Conservation (phyloP, 139 green algal genomes). For the Chlamydomonas incerta region DNA sequence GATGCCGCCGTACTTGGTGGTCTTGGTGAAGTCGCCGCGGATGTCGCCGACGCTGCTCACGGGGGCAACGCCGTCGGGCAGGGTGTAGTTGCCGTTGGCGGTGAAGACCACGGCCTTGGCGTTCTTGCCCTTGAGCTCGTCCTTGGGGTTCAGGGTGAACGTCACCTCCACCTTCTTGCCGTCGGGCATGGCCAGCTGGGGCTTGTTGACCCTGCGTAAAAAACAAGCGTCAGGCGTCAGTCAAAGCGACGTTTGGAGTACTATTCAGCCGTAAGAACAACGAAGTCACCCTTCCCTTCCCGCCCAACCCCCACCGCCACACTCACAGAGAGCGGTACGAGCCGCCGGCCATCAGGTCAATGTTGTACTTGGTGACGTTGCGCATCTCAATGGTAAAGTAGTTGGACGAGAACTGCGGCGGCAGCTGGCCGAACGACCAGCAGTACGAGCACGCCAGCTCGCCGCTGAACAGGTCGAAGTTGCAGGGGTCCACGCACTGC, state of each 20-base stretch:
- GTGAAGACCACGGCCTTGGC: background rate
- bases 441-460: constrained; percentile 40
- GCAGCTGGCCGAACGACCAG: constrained; percentile 42
- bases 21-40: background rate
- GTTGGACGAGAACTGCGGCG: constrained; percentile 8
- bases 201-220: constrained; percentile 16
- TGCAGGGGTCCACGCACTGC: constrained; percentile 46
- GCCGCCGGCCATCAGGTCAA: constrained; percentile 16
- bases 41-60: no score
- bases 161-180: background rate
- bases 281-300: no score
- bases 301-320: no score
- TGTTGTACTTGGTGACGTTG: constrained; percentile 40
- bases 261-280: no score
- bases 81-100: background rate
- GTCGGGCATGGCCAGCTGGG: background rate
- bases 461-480: constrained; percentile 39
- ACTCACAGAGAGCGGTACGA: constrained; percentile 9
- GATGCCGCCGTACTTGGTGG: constrained; percentile 3
- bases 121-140: background rate
- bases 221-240: no score
- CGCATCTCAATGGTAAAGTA: constrained; percentile 23
- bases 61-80: background rate
- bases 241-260: no score
- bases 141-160: background rate